Evolutionary conservation across 176 grass and related monocot genomes (phyloP).

Genomic region (Stipa capillata): DNA sequence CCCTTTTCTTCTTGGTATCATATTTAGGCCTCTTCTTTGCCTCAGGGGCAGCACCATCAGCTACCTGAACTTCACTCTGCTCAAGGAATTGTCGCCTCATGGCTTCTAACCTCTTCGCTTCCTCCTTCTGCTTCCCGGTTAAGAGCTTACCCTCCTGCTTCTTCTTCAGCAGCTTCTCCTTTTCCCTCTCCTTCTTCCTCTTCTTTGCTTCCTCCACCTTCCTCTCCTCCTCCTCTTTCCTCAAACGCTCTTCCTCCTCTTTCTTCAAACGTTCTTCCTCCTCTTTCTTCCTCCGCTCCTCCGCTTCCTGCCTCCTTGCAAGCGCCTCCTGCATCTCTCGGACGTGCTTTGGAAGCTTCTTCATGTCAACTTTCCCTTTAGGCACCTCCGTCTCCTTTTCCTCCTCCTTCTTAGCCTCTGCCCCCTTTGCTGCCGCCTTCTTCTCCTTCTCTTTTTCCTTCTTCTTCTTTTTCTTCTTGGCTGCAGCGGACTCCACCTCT

Average conservation of each 20-base stretch:
- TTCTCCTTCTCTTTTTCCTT: constrained; percentile 97
- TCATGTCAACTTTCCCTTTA: constrained; percentile 73
- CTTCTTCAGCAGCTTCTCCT: constrained; percentile 87
- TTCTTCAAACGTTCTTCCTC: constrained; percentile 72
- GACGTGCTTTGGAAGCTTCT: constrained; percentile 75
- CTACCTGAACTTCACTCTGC: constrained; percentile 56
- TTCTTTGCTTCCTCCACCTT: constrained; percentile 76
- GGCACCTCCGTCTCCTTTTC: constrained; percentile 51
- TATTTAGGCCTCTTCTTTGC: constrained; percentile 86
- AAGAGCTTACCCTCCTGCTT: constrained; percentile 84
- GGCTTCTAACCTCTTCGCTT: constrained; percentile 76
- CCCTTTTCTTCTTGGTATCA: constrained; percentile 68
- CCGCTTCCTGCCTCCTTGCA: constrained; percentile 62
- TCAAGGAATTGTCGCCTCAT: constrained; percentile 92
- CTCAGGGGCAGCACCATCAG: constrained; percentile 36
- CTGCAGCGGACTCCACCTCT: constrained; percentile 61
- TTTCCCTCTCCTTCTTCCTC: constrained; percentile 80
- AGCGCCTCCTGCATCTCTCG: constrained; percentile 85
- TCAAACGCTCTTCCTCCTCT: constrained; percentile 74
- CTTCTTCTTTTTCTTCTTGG: constrained; percentile 98
- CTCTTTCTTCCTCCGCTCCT: constrained; percentile 69
- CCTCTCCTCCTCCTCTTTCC: constrained; percentile 61
- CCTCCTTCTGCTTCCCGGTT: constrained; percentile 87
- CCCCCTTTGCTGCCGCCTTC: constrained; percentile 59
- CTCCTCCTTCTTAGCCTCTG: constrained; percentile 36